These are phyloP conservation scores for Ogataea thermomethanolica DNA, from an alignment of 805 yeast species.

Conservation along the genomic window DNA sequence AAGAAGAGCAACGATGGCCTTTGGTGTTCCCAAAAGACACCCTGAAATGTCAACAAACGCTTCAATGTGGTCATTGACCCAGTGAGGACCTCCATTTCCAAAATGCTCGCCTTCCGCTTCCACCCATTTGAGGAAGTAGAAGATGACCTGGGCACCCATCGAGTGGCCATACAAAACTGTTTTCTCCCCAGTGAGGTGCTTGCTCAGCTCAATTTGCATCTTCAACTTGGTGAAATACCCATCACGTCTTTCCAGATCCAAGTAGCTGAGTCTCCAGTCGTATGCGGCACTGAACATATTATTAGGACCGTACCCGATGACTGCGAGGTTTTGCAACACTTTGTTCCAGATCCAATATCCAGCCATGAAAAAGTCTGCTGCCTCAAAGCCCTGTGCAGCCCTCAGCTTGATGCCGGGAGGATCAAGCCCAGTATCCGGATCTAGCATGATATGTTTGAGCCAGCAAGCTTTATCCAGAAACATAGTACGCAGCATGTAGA, in stretches of 20 bases:
- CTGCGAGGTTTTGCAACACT: conserved; percentile 89
- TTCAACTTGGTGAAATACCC: conserved; percentile 78
- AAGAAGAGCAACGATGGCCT: conserved; percentile 84
- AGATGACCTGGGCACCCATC: conserved; percentile 91
- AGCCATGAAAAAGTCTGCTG: conserved; percentile 93
- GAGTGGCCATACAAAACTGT: conserved; percentile 85
- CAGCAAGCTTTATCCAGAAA: conserved; percentile 88
- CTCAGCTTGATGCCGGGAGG: conserved; percentile 78
- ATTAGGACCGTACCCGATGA: conserved; percentile 88
- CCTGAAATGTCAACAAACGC: conserved; percentile 88
- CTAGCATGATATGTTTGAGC: conserved; percentile 87
- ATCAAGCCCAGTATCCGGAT: conserved; percentile 87
- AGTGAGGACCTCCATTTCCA: conserved; percentile 87
- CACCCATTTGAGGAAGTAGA: conserved; percentile 92
- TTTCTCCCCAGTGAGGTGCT: conserved; percentile 55
- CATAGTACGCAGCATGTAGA: conserved; percentile 92
- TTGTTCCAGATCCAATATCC: conserved; percentile 99
- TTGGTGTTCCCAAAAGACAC: conserved; percentile 89
- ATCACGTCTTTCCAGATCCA: conserved; percentile 86
- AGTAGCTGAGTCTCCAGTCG: conserved; percentile 92
- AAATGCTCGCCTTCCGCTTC: conserved; percentile 78
- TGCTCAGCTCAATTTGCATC: conserved; percentile 61
- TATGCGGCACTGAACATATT: conserved; percentile 89
- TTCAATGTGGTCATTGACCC: conserved; percentile 85
- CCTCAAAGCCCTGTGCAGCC: conserved; percentile 95